A percentile compares a stretch with the other conserved stretches of the same genome.
phyloP scores from a whole-genome alignment of 495 filamentous ascomycete species.

The Beverwykella pulmonaria region DNA sequence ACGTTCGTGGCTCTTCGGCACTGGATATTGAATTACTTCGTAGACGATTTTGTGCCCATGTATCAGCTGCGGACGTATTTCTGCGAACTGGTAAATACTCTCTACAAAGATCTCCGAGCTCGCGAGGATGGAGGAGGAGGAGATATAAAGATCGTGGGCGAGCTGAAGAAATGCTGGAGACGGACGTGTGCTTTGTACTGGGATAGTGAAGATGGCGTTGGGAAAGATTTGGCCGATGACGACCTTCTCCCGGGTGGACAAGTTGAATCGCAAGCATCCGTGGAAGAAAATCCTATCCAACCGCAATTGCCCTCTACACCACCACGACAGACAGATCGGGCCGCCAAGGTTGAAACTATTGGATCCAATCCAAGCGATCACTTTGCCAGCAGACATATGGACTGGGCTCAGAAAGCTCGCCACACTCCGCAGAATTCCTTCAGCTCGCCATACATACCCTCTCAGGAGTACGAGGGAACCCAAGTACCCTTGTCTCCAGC shows the following conservation, averaged over 20 bases:
- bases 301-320: slow-evolving; percentile 49
- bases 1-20: slow-evolving; percentile 96
- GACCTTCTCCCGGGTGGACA: slow-evolving; percentile 75
- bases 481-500: slow-evolving; percentile 38
- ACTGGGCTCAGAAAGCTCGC: slow-evolving; percentile 34
- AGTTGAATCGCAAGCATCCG: slow-evolving; percentile 24
- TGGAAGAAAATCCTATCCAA: slow-evolving; percentile 31
- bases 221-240: slow-evolving; percentile 60
- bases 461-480: slow-evolving; percentile 25
- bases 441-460: slow-evolving; percentile 37
- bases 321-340: slow-evolving; percentile 15
- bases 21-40: slow-evolving; percentile 98
- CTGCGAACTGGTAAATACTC: slow-evolving; percentile 76
- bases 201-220: slow-evolving; percentile 57
- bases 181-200: slow-evolving; percentile 86
- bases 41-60: slow-evolving; percentile 91
- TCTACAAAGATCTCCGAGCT: slow-evolving; percentile 64
- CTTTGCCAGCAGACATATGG: slow-evolving; percentile 38
- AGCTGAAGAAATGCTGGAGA: slow-evolving; percentile 97
- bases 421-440: slow-evolving; percentile 39
- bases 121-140: slow-evolving; percentile 64
- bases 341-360: slow-evolving; percentile 32
- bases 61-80: slow-evolving; percentile 77
- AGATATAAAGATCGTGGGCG: slow-evolving; percentile 86
- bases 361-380: slow-evolving; percentile 37